These are phyloP conservation scores for Anthostomella pinea DNA, from an alignment of 2,329 filamentous ascomycete genomes.

Conservation along the genomic window DNA sequence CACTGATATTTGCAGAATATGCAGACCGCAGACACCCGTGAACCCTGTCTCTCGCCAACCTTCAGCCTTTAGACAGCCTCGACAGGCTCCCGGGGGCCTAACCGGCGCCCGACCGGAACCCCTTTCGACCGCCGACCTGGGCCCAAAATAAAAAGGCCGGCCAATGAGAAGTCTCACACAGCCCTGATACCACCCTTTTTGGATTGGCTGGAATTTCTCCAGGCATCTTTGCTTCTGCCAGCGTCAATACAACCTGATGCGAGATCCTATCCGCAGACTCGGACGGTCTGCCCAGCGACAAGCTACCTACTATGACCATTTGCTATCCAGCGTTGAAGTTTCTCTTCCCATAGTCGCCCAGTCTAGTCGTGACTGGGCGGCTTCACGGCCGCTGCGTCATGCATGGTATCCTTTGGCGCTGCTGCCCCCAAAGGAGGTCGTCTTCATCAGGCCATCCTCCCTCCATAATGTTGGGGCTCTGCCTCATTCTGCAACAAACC, in stretches of 20 bases:
- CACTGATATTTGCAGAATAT: conserved; percentile 5
- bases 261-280: conserved; percentile 4
- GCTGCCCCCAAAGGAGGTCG: conserved; percentile 10
- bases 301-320: conserved; percentile 3
- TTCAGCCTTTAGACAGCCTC: no score
- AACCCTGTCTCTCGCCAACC: conserved; percentile 12
- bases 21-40: conserved; percentile 6
- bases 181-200: conserved; percentile 8
- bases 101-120: conserved; percentile 8
- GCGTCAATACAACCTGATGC: conserved; percentile 11
- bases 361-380: conserved; percentile 14
- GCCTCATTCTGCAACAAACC: conserved; percentile 25
- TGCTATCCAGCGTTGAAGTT: conserved; percentile 6
- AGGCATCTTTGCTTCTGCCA: conserved; percentile 6
- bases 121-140: conserved; percentile 10
- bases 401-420: conserved; percentile 12
- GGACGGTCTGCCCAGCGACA: conserved; percentile 5
- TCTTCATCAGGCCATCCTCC: conserved; percentile 16
- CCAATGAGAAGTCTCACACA: conserved; percentile 19
- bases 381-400: conserved; percentile 20
- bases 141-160: conserved; percentile 17
- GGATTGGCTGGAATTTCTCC: conserved; percentile 3
- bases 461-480: conserved; percentile 21
- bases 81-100: no score
- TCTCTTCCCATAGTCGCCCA: conserved; percentile 11